phyloP scores from a whole-genome alignment of 352 stramenopile species.

The Pythium utonaiense region DNA sequence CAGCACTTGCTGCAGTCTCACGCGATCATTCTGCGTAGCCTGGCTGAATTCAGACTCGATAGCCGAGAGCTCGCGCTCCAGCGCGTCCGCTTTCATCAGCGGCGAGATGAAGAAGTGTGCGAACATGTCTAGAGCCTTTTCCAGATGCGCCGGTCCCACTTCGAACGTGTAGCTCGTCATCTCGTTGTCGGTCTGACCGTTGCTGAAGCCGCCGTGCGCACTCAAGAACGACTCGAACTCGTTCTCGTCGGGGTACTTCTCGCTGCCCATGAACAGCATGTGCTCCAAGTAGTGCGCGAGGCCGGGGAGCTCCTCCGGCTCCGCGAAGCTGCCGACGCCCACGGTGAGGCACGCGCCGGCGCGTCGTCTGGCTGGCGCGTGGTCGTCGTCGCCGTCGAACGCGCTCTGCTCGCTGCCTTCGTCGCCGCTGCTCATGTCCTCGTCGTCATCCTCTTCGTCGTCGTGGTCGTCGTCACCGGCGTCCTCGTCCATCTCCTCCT shows the following conservation, averaged over 20 bases:
- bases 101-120: constrained; percentile 92
- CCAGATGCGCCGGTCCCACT: constrained; percentile 62
- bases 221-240: constrained; percentile 76
- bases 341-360: no score
- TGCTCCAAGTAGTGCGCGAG: constrained; percentile 86
- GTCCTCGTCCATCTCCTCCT: no score
- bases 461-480: no score
- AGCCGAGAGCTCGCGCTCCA: constrained; percentile 85
- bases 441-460: no score
- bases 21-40: constrained; percentile 85
- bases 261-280: constrained; percentile 92
- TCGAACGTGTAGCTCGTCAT: constrained; percentile 93
- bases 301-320: constrained; percentile 59
- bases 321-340: constrained; percentile 73
- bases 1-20: constrained; percentile 48
- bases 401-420: constrained; percentile 75
- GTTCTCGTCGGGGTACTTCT: constrained; percentile 90
- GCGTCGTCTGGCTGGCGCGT: no score
- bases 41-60: constrained; percentile 92
- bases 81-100: constrained; percentile 64
- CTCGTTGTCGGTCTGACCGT: constrained; percentile 88
- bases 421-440: no score
- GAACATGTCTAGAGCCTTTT: constrained; percentile 82
- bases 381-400: constrained; percentile 83
- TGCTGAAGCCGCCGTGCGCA: constrained; percentile 80